Base-by-base conservation (phyloP, 2,329 filamentous ascomycete genomes). In the Diaporthe longicolla region DNA sequence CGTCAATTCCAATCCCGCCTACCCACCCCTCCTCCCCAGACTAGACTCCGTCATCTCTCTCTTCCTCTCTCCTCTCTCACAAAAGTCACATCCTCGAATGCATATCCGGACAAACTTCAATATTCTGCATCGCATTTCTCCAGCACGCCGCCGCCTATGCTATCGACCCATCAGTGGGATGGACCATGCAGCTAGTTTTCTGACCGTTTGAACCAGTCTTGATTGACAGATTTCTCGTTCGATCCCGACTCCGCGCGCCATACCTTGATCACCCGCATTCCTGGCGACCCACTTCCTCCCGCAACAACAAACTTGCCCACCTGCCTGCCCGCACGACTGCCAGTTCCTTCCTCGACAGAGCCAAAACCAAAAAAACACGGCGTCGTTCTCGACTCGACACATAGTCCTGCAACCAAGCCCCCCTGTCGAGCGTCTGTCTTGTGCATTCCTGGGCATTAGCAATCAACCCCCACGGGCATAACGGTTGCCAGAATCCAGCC, bases 1-100 rank as follows among this genome's bases (percentile, higher is more conserved):
- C 58, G 73, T 70, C 74, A 72, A 54, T 70, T 66, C 65, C 66
- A 73, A 71, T n/a, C 74, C 72, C 72, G 50, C 66, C 73, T 70
- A 52, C 40, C 52, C 63, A 70, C 68, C 70, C 68, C 68, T 58
- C 68, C 68, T 72, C 74, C 71, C 70, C 63, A 54, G 63, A 68
- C 63, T 54, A 68, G 48, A 43, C 70, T 71, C 70, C 70, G 70
- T 71, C 70, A 71, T 71, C 70, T 61, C 73, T 55, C 50, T 63
- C 61, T 63, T 72, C 61, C 68, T 68, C 69, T 70, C 70, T 63
- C 59, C 59, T n/a, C 59, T 63, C 70, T 70, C 73, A 61, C 40
- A 19, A 43, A 43, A 43, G 40, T 17, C 40, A 17, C 73, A 69
- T 66, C 61, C 48, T 69, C 24, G 50, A 70, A 37, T 11, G 35